Evolutionary conservation across 2,329 filamentous ascomycete species (phyloP), one percentile per base, ranked within the genome.

Genomic region (Magnaporthiopsis poae): DNA sequence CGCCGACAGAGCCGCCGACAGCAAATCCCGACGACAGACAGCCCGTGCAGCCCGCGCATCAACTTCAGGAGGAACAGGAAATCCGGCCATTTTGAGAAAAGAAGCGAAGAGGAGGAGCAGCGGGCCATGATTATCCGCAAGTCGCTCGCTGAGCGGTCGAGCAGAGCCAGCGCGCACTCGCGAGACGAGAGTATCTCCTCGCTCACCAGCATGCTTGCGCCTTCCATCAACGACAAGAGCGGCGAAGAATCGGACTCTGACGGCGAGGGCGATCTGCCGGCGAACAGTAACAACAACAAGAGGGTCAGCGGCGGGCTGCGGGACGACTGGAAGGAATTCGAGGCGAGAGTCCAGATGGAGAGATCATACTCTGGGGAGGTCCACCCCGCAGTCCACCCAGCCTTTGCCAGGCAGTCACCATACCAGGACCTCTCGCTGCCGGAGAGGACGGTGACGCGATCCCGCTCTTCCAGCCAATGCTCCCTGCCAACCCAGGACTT

Each of bases 51-150:
- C 39, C 71, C 64, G 0, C 70, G 64, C 18, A 70, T 68, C 61
- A 69, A 71, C 62, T 70, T 71, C 66, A 27, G 61, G 65, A 68
- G 69, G 11, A 70, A 68, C 61, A 70, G 72, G 62, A 75, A 73
- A 68, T 70, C 75, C 69, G 74, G 70, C 66, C 65, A 68, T 15
- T 31, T 69, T 29, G 70, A 74, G 36, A 66, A 70, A 8, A 66
- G 71, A 21, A 71, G 74, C 31, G 72, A 77, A 36, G 74, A 77
- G 60, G 79, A 82, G 67, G 66, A 72, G 33, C 75, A 80, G 67
- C 73, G 80, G 15, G 70, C 71, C 36, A 73, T 72, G 62, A 79
- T 81, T 70, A 81, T 82, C 67, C 75, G 76, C 65, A 82, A 82
- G 70, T 80, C 79, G 2, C 71, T 81, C 1, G 72, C 73, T 36